phyloP scores from a whole-genome alignment of 2,329 filamentous ascomycete genomes.

The Cladosporium halotolerans region DNA sequence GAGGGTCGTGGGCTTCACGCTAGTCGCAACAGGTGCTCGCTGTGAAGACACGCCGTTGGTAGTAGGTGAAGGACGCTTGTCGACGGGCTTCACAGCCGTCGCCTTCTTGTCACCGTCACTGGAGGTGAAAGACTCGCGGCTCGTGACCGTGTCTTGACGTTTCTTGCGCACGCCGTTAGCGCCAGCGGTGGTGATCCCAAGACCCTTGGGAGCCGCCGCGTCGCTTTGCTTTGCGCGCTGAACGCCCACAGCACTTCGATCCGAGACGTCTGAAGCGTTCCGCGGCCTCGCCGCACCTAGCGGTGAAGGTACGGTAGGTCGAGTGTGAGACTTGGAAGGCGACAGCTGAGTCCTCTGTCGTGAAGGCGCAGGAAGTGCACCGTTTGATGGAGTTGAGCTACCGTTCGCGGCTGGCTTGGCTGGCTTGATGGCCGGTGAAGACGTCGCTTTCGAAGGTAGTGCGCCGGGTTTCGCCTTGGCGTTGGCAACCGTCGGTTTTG shows the following conservation, averaged over 20 bases:
- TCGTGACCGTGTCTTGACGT: constrained; percentile 28
- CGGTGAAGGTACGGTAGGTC: constrained; percentile 57
- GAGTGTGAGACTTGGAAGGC: constrained; percentile 25
- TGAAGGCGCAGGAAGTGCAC: constrained; percentile 12
- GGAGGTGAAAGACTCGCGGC: constrained; percentile 17
- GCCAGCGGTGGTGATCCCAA: constrained; percentile 34
- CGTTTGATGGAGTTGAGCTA: constrained; percentile 7
- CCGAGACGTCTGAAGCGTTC: constrained; percentile 51
- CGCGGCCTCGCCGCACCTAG: constrained; percentile 56
- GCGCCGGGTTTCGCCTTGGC: constrained; percentile 10
- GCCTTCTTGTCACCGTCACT: constrained; percentile 18
- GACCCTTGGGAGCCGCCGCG: constrained; percentile 37
- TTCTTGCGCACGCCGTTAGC: constrained; percentile 28
- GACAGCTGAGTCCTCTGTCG: constrained; percentile 29
- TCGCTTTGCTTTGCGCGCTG: constrained; percentile 21
- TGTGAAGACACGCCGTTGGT: constrained; percentile 29
- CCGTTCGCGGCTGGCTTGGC: constrained; percentile 10
- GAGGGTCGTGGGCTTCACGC: constrained; percentile 20
- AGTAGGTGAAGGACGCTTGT: constrained; percentile 24
- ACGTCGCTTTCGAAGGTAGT: constrained; percentile 16
- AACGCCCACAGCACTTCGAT: constrained; percentile 21
- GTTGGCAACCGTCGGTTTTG: constrained; percentile 16
- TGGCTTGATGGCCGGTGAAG: constrained; percentile 17
- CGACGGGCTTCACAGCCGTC: constrained; percentile 11
- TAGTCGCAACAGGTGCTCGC: constrained; percentile 27